Evolutionary conservation across 352 stramenopile genomes (phyloP), one percentile per base, ranked within the genome.

Genomic region (Poterioochromonas sp.): DNA sequence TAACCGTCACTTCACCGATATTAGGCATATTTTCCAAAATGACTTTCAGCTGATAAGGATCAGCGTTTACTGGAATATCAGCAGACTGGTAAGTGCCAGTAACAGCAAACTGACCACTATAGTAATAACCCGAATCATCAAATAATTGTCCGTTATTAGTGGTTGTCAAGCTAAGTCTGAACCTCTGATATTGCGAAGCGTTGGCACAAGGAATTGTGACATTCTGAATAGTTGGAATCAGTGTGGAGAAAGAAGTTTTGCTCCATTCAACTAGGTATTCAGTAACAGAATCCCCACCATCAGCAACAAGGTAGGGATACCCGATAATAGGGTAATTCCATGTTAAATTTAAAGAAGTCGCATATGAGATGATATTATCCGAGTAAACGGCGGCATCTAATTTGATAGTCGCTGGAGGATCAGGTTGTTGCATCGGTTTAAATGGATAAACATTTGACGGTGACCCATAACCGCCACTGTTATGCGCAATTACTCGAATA

Each of bases 221-320:
- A 15, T 63, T 65, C 34, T 54, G 34, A 20, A 78, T 29, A 15
- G 41, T 63, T 15, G 71, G 71, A 37, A 68, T 35, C 11, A 68
- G 8, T 34, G 8, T 3, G 29, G 71, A 77, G 80, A 91, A 98
- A 49, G 88, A 84, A 0, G 82, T 82, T n/a, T 89, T 87, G 20
- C 85, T 91, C 92, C 93, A 98, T 76, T 98, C 94, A 12, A 98
- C 85, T 8, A 98, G 82, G 79, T 97, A 98, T 65, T 89, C 85
- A 0, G 87, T 86, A 60, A 97, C 84, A 1, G 78, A 41, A 3
- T 88, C 88, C 18, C 93, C 93, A 29, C 93, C 93, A 37, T 88
- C 80, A 65, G 91, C 91, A 44, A 94, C 90, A 8, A 87, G 20
- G 76, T 96, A 91, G 0, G 63, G 8, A 49, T 44, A 20, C 0